Evolutionary conservation across 2,329 filamentous ascomycete species (phyloP).

Genomic region (Trichoderma polysporum): DNA sequence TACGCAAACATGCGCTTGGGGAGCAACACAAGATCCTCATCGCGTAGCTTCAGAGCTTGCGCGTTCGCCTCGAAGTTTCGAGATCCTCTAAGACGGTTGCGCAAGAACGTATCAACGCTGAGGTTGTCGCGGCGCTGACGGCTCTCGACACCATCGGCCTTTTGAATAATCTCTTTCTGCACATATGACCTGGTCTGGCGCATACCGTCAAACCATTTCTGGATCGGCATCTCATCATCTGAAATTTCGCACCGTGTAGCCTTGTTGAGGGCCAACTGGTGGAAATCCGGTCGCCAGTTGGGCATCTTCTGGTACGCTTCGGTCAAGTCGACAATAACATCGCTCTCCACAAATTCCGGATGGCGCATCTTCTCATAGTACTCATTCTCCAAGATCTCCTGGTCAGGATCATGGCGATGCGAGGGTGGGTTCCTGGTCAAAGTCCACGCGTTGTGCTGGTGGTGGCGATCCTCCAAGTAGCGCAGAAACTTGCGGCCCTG

Average conservation of each 20-base stretch:
- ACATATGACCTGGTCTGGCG: conserved; percentile 35
- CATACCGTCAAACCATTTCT: conserved; percentile 38
- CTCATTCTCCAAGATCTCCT: conserved; percentile 35
- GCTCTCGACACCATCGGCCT: conserved; percentile 37
- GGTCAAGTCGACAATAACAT: conserved; percentile 44
- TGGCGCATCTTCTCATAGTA: conserved; percentile 38
- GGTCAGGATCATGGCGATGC: conserved; percentile 29
- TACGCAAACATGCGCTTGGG: conserved; percentile 45
- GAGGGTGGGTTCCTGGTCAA: conserved; percentile 39
- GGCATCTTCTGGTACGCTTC: conserved; percentile 42
- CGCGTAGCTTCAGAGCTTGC: conserved; percentile 29
- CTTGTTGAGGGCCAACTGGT: conserved; percentile 34
- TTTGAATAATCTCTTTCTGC: conserved; percentile 39
- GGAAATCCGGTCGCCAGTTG: conserved; percentile 38
- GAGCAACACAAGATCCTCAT: conserved; percentile 36
- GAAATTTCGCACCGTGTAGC: conserved; percentile 32
- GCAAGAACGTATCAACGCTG: conserved; percentile 36
- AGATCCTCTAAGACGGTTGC: conserved; percentile 36
- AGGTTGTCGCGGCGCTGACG: conserved; percentile 41
- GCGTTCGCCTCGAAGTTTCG: conserved; percentile 36
- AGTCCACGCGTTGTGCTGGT: conserved; percentile 44
- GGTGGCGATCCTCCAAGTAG: conserved; percentile 38
- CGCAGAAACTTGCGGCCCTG: conserved; percentile 37
- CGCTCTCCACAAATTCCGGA: conserved; percentile 42
- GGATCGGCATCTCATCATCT: conserved; percentile 39